Percentiles rank a stretch among this genome's conserved stretches.
Conservation (phyloP, 2,329 filamentous ascomycete species). For the Lithohypha guttulata region DNA sequence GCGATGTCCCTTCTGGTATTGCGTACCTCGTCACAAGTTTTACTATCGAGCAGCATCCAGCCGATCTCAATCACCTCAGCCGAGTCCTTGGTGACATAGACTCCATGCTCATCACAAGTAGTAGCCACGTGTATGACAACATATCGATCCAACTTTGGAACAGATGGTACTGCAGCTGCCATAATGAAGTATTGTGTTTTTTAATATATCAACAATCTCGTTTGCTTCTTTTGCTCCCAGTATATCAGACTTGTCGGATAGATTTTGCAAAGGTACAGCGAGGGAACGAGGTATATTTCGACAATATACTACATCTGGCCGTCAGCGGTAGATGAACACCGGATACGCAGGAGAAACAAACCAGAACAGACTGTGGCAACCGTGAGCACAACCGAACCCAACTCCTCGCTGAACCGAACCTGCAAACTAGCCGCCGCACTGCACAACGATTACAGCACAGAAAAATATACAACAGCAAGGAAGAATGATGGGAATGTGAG, state of each 20-base stretch:
- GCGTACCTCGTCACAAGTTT: slow-evolving; percentile 81
- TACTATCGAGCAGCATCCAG: slow-evolving; percentile 91
- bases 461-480: slow-evolving; percentile 20
- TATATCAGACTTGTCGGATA: too few relatives aligned
- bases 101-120: slow-evolving; percentile 96
- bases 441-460: slow-evolving; percentile 5
- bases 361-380: slow-evolving; percentile 5
- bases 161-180: slow-evolving; percentile 40
- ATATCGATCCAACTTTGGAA: slow-evolving; percentile 81
- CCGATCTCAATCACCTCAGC: slow-evolving; percentile 98
- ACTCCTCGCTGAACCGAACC: slow-evolving; percentile 10
- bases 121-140: slow-evolving; percentile 97
- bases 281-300: slow-evolving; percentile 2
- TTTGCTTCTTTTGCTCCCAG: slow-evolving; percentile 24
- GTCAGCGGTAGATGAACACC: slow-evolving; percentile 1
- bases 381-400: slow-evolving; percentile 10
- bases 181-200: slow-evolving; percentile 24
- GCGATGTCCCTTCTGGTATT: slow-evolving; percentile 12
- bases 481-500: slow-evolving; percentile 19
- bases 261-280: too few relatives aligned
- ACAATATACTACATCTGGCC: slow-evolving; percentile 5
- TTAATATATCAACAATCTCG: slow-evolving; percentile 15
- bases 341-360: not conserved
- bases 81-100: slow-evolving; percentile 98
- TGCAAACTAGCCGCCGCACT: slow-evolving; percentile 8